Base-by-base conservation (phyloP, 371 early-diverging fungal species). In the Dichotomocladium elegans region DNA sequence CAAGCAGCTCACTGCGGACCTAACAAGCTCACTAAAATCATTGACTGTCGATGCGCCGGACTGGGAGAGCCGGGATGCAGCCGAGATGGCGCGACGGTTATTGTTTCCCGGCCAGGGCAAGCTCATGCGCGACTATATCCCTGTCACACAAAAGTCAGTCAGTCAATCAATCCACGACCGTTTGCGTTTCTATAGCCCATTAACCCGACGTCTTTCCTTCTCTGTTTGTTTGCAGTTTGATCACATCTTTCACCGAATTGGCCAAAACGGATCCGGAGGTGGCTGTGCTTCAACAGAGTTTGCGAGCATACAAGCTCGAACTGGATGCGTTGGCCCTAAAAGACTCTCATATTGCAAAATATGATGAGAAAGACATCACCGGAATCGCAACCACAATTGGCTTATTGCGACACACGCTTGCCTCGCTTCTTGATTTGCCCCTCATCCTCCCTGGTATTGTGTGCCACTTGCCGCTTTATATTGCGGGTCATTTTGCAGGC, bases 381-480 rank as follows among this genome's bases (percentile, higher is more conserved):
- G 67, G 68, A 1, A 54, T 67, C 3, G 45, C 72, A 0, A 73
- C 77, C 11, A 73, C 71, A 0, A 45, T 71, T 6, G 47, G 67
- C 17, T 47, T 80, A 11, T 41, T 76, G 17, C 55, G 63, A 30
- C 70, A 66, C 17, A 69, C 75, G 11, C 41, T 63, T 1, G 59
- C 59, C 45, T 68, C 67, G 22, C 51, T 75, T 5, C 53, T 75
- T 26, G 80, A 80, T 46, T 53, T 82, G 8, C 79, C 80, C 10
- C 55, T 82, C n/a, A 77, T 76, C 45, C 56, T 82, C 28, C 79
- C 82, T 4, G 80, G 78, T 5, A 47, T 80, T 4, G 45, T 74
- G 19, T 74, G 69, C 1, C 82, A 82, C 56, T 58, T 77, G 31
- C 82, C 82, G 17, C 60, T 82, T 7, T 82, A 77, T 47, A 54